Evolutionary conservation across 768 basidiomycete species (phyloP).

Genomic region (Cubamyces lactineus): DNA sequence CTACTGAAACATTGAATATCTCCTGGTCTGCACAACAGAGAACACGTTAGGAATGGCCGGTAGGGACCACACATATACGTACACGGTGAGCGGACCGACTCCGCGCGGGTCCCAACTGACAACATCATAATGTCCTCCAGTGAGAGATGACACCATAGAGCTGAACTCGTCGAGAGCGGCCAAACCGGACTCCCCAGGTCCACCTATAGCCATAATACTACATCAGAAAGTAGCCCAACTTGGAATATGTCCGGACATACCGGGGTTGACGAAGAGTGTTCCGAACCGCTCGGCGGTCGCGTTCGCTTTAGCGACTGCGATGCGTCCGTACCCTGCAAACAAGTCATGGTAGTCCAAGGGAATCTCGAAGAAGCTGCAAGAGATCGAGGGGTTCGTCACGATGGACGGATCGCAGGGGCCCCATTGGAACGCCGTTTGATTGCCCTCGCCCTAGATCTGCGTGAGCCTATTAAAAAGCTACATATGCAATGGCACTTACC

Average conservation of each 20-base stretch:
- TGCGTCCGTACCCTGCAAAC: neutral
- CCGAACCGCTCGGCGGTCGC: neutral
- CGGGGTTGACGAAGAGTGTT: conserved; percentile 2
- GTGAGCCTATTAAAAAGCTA: neutral
- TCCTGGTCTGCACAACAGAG: conserved; percentile 2
- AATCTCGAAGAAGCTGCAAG: conserved; percentile 11
- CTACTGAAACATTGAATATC: conserved; percentile 15
- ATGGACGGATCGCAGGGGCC: conserved; percentile 5
- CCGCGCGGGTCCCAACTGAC: conserved; percentile 23
- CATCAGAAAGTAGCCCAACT: neutral
- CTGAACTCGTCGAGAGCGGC: neutral
- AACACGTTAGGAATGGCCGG: neutral
- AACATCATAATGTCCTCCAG: conserved; percentile 17
- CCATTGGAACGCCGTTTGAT: neutral
- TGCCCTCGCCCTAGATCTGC: neutral
- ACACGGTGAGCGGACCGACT: conserved; percentile 14
- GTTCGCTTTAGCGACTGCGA: neutral
- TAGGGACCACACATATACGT: neutral
- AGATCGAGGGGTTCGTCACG: neutral
- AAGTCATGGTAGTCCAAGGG: conserved; percentile 15
- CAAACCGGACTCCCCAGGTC: conserved; percentile 2
- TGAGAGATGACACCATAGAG: neutral
- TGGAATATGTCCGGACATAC: neutral
- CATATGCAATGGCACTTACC: no score
- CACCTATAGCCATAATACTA: neutral